Conservation (phyloP, 371 early-diverging fungal species). For the Mortierella sp. region DNA sequence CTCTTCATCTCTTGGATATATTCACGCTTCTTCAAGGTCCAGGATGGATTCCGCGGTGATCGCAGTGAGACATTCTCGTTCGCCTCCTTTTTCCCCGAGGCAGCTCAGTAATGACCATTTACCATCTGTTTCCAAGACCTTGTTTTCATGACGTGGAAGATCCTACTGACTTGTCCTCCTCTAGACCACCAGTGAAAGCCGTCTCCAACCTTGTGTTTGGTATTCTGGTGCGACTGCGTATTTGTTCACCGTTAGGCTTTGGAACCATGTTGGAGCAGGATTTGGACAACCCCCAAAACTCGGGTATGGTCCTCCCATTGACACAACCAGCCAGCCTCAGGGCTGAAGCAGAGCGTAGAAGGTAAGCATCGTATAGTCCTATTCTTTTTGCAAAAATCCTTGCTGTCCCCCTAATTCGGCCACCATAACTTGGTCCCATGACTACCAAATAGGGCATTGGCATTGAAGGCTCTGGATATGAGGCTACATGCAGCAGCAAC, state of each 20-base stretch:
- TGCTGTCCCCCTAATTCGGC: background rate
- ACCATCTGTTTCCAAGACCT: no score
- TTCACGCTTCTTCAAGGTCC: slow-evolving; percentile 79
- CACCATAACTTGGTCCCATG: background rate
- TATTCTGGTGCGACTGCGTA: slow-evolving; percentile 58
- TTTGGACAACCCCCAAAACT: slow-evolving; percentile 54
- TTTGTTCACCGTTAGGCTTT: slow-evolving; percentile 59
- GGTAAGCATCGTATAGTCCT: slow-evolving; percentile 39
- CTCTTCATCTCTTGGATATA: slow-evolving; percentile 82
- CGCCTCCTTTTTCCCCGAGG: slow-evolving; percentile 84
- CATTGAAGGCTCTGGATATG: slow-evolving; percentile 73
- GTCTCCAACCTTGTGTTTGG: slow-evolving; percentile 63
- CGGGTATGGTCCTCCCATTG: slow-evolving; percentile 35
- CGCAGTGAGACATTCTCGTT: slow-evolving; percentile 86
- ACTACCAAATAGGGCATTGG: slow-evolving; percentile 60
- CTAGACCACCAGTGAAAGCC: slow-evolving; percentile 61
- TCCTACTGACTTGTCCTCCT: background rate
- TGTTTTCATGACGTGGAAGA: no score
- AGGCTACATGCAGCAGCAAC: slow-evolving; percentile 52
- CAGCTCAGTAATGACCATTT: slow-evolving; percentile 67
- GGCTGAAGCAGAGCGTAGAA: slow-evolving; percentile 72
- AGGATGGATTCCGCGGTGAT: slow-evolving; percentile 84
- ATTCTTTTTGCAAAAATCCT: background rate
- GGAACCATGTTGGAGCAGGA: slow-evolving; percentile 55
- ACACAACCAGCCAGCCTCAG: slow-evolving; percentile 66